Base-by-base conservation (phyloP, 129 eudicot species). In the Mikania micrantha region DNA sequence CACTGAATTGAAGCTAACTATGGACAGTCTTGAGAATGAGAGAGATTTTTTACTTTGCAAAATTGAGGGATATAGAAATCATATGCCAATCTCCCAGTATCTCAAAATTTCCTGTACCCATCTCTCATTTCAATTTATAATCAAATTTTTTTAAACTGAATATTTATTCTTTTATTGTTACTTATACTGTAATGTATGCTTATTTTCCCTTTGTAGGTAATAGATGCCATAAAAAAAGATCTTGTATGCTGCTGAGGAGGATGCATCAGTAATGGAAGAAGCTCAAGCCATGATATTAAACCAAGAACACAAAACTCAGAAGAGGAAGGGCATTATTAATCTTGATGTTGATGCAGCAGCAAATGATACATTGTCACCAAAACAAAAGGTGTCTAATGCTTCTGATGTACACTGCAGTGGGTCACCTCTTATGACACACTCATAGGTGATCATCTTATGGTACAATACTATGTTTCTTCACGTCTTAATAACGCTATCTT, bases 21-120 rank as follows among this genome's bases (percentile, higher is more conserved):
- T 93, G 54, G 98, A 93, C 52, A 78, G 89, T 64, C 91, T 93
- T 40, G 98, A 93, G 78, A 93, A 88, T 70, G 98, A 93, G 74
- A 76, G 98, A 74, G 98, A 93, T 71, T 93, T 93, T 93, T 84
- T 93, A 93, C 90, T 93, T 93, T 77, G 85, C 92, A 44, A 93
- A 93, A 79, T 65, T 93, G 68, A 88, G 98, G 76, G 98, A 93
- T 39, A 73, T 93, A 13, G 98, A 93, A 79, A 80, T 93, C 64
- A 42, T 93, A 64, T 93, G 98, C 83, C 98, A 88, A 78, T 66
- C 73, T 73, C 95, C 98, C 13, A 75, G 53, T 52, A 85, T 93
- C 67, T 87, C 86, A 75, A 82, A 79, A 64, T 72, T 66, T 16
- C 95, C 92, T 0, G 98, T 93, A 93, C 41, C 32, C 21, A 29